Percentiles rank a stretch among this genome's conserved stretches.
These are phyloP conservation scores for Perkinsus olseni DNA, from an alignment of 169 alveolate genomes.

Conservation along the genomic window DNA sequence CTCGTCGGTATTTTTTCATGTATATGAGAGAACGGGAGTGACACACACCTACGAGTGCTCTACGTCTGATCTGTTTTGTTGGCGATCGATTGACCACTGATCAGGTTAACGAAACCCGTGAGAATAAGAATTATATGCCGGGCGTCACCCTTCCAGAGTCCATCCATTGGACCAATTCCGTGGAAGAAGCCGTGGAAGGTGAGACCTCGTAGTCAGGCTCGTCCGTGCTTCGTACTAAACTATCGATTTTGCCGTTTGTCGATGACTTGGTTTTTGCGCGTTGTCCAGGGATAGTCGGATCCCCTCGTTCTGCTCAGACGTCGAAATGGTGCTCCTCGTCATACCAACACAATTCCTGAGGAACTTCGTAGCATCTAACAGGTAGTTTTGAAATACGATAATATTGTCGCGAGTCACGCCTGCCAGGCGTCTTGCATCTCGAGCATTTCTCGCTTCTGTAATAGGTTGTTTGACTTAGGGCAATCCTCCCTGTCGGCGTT, in stretches of 20 bases:
- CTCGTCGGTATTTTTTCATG: too few species aligned
- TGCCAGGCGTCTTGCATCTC: too few species aligned
- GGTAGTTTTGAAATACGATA: not conserved
- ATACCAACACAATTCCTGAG: conserved; percentile 26
- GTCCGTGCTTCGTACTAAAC: too few species aligned
- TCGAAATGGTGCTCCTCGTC: conserved; percentile 14
- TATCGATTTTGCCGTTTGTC: too few species aligned
- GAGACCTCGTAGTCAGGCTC: too few species aligned
- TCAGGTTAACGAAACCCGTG: conserved; percentile 19
- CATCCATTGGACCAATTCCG: conserved; percentile 2
- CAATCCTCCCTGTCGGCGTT: conserved; percentile 15
- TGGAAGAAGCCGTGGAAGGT: conserved; percentile 20
- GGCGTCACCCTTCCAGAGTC: conserved; percentile 13
- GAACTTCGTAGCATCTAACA: not conserved
- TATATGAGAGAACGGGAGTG: too few species aligned
- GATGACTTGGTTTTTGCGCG: too few species aligned
- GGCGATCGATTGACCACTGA: not conserved
- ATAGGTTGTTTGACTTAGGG: not conserved
- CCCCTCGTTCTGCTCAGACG: too few species aligned
- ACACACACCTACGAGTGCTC: too few species aligned
- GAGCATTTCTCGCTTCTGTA: not conserved
- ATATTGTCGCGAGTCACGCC: too few species aligned
- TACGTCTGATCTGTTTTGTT: not conserved
- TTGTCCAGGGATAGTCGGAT: too few species aligned
- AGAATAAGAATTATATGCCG: conserved; percentile 14